phyloP scores from a whole-genome alignment of 2,329 filamentous ascomycete genomes.

The Cercospora sp. region DNA sequence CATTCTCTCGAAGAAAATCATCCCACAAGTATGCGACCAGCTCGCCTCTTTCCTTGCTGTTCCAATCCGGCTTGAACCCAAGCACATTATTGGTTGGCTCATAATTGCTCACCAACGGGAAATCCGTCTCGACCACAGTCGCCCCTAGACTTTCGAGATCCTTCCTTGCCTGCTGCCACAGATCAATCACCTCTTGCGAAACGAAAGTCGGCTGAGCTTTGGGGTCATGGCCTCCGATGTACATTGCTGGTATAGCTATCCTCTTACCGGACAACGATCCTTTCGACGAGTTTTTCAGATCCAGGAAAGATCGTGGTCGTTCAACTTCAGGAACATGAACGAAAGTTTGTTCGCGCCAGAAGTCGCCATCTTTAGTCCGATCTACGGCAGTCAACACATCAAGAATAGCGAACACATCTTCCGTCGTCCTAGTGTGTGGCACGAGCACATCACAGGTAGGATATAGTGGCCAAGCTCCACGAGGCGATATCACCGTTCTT shows the following conservation, averaged over 20 bases:
- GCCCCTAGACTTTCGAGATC: constrained; percentile 48
- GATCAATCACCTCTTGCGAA: constrained; percentile 43
- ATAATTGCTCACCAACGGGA: constrained; percentile 51
- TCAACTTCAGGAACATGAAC: constrained; percentile 45
- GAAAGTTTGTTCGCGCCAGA: constrained; percentile 56
- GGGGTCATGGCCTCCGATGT: constrained; percentile 46
- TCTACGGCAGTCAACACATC: constrained; percentile 53
- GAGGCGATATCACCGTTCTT: constrained; percentile 52
- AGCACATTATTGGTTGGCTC: constrained; percentile 48
- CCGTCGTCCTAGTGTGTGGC: constrained; percentile 54
- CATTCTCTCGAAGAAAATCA: constrained; percentile 50
- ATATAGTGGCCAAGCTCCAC: constrained; percentile 58
- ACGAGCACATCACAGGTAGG: constrained; percentile 58
- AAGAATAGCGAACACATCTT: constrained; percentile 54
- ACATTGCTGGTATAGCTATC: constrained; percentile 55
- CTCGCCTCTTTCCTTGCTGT: constrained; percentile 50
- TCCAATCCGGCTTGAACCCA: constrained; percentile 50
- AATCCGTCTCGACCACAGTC: constrained; percentile 47
- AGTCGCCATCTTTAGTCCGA: constrained; percentile 48
- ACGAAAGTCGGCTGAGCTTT: constrained; percentile 41
- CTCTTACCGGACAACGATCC: constrained; percentile 47
- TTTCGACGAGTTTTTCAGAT: constrained; percentile 34
- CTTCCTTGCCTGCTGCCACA: constrained; percentile 39
- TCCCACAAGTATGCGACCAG: constrained; percentile 57
- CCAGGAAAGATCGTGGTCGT: constrained; percentile 40